Evolutionary conservation across 163 green algal genomes (phyloP).

Genomic region (Coccomyxa subellipsoidea): DNA sequence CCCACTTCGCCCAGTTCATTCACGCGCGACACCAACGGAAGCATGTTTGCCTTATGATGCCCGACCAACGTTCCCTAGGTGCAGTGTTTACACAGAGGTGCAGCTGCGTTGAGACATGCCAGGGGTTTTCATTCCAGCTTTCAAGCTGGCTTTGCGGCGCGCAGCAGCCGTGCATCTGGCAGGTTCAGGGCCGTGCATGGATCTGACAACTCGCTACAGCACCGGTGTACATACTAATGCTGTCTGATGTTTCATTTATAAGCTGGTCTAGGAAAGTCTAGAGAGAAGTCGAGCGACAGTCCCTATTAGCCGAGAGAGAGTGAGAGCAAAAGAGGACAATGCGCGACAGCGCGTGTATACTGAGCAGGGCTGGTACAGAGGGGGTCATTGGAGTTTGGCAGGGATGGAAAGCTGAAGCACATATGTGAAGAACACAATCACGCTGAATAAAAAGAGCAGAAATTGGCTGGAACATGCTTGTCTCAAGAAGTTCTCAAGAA

Average conservation of each 20-base stretch:
- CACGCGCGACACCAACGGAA: neutral
- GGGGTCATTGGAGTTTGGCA: too few species aligned
- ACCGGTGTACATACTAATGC: too few species aligned
- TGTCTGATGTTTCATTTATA: too few species aligned
- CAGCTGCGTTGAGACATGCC: neutral
- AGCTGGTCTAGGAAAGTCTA: too few species aligned
- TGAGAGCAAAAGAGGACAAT: too few species aligned
- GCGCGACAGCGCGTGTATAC: too few species aligned
- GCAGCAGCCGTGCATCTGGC: neutral
- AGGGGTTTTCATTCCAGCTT: neutral
- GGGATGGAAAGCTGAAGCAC: too few species aligned
- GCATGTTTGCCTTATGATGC: neutral
- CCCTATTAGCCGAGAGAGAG: too few species aligned
- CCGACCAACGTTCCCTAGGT: neutral
- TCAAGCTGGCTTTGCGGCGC: neutral
- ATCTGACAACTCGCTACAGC: too few species aligned
- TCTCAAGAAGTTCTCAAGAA: too few species aligned
- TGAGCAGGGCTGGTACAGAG: too few species aligned
- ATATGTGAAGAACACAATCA: neutral
- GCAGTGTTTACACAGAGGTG: neutral
- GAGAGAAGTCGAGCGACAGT: too few species aligned
- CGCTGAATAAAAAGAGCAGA: neutral
- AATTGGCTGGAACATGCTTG: neutral
- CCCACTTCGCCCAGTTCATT: neutral
- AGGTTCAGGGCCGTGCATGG: neutral